Conservation (phyloP, 176 grass and related monocot genomes). For the Aegilops umbellulata region DNA sequence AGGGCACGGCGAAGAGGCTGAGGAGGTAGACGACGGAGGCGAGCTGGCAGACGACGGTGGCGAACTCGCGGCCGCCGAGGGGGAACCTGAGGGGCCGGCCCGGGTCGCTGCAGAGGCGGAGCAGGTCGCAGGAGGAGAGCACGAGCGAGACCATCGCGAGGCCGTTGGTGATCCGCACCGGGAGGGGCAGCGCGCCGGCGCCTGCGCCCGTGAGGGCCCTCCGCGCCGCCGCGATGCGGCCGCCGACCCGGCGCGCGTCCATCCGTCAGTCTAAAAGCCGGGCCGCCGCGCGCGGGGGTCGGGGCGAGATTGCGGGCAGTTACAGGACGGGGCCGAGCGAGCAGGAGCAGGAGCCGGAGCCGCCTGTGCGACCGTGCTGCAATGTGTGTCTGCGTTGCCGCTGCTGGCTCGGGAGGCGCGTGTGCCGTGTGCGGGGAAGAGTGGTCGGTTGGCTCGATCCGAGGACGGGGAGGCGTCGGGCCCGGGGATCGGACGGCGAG, state of each 20-base stretch:
- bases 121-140: slow-evolving; percentile 52
- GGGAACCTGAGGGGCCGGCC: slow-evolving; percentile 32
- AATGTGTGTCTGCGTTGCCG: not conserved
- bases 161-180: slow-evolving; percentile 40
- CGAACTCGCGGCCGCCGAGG: slow-evolving; percentile 48
- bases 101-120: slow-evolving; percentile 56
- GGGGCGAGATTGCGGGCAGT: not conserved
- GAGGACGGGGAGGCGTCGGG: not conserved
- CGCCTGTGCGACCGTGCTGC: not conserved
- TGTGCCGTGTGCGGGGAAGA: slow-evolving; percentile 5
- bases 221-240: slow-evolving; percentile 26
- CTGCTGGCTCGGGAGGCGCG: not conserved
- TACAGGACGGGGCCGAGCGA: not conserved
- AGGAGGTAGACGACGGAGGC: slow-evolving; percentile 55
- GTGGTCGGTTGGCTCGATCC: not conserved
- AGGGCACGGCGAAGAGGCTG: slow-evolving; percentile 35
- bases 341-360: not conserved
- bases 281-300: not conserved
- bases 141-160: slow-evolving; percentile 39
- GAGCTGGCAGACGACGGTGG: slow-evolving; percentile 50
- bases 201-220: slow-evolving; percentile 3
- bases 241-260: slow-evolving; percentile 34
- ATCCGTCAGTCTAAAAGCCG: slow-evolving; percentile 11
- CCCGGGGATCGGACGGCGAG: not conserved
- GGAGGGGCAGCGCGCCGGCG: slow-evolving; percentile 11